Percentiles rank a stretch among this genome's conserved stretches.
These are phyloP conservation scores for Gymnopilus junonius DNA, from an alignment of 768 basidiomycete species.

Conservation along the genomic window DNA sequence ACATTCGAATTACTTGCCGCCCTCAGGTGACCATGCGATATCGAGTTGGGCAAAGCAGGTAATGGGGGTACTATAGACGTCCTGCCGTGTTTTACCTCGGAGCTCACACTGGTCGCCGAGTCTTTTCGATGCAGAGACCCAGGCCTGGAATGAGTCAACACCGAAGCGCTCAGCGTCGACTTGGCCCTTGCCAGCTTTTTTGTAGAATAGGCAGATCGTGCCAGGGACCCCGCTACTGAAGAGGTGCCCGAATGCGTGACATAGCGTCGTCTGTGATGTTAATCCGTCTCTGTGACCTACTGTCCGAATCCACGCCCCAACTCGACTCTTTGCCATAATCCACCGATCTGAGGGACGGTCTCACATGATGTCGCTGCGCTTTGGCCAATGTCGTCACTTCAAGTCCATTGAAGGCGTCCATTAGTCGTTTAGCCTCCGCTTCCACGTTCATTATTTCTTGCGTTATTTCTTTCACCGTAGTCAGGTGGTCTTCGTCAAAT, in stretches of 20 bases:
- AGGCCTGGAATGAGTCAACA: slow-evolving; percentile 32
- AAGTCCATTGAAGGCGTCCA: slow-evolving; percentile 82
- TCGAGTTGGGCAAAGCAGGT: slow-evolving; percentile 33
- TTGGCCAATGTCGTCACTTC: slow-evolving; percentile 71
- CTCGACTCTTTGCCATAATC: slow-evolving; percentile 33
- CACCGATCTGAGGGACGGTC: slow-evolving; percentile 25
- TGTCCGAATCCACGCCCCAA: slow-evolving; percentile 41
- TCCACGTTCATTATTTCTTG: slow-evolving; percentile 71
- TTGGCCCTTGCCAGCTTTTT: slow-evolving; percentile 39
- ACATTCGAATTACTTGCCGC: slow-evolving; percentile 42
- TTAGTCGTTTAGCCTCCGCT: slow-evolving; percentile 67
- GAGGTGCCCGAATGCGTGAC: slow-evolving; percentile 61
- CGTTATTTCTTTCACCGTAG: slow-evolving; percentile 65
- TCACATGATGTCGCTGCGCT: slow-evolving; percentile 37
- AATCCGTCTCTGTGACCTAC: slow-evolving; percentile 37
- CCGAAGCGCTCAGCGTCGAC: slow-evolving; percentile 31
- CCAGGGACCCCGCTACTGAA: slow-evolving; percentile 49
- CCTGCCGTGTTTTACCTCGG: slow-evolving; percentile 39
- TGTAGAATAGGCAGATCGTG: slow-evolving; percentile 49
- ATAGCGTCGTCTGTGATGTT: slow-evolving; percentile 51
- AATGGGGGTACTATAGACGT: slow-evolving; percentile 36
- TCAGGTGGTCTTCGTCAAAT: slow-evolving; percentile 59
- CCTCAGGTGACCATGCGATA: slow-evolving; percentile 35
- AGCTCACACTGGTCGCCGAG: slow-evolving; percentile 65
- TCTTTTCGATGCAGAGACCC: slow-evolving; percentile 56